Conservation (phyloP, 768 basidiomycete genomes). For the Kwoniella heveanensis region DNA sequence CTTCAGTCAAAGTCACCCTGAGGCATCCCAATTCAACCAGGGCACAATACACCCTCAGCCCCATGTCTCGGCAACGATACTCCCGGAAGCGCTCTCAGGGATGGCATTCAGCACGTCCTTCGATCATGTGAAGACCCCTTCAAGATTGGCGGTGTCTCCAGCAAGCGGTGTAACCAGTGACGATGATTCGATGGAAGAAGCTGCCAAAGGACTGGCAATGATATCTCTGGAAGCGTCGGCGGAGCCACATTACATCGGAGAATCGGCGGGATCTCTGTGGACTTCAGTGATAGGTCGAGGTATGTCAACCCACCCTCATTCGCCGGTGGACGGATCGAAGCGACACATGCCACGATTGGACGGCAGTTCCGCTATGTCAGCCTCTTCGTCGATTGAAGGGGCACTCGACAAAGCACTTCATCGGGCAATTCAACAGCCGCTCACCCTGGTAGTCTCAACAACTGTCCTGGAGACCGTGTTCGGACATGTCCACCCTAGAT, state of each 20-base stretch:
- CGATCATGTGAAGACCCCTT: slow-evolving; percentile 50
- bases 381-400: background rate
- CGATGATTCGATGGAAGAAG: slow-evolving; percentile 20
- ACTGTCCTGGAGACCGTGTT: slow-evolving; percentile 5
- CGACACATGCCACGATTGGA: background rate
- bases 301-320: slow-evolving; percentile 4
- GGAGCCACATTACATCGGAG: slow-evolving; percentile 37
- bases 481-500: slow-evolving; percentile 13
- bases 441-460: background rate
- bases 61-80: background rate
- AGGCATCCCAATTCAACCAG: background rate
- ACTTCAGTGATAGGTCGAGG: slow-evolving; percentile 16
- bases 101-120: slow-evolving; percentile 61
- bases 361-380: background rate
- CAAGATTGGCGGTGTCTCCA: background rate
- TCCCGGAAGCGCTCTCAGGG: background rate
- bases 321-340: background rate
- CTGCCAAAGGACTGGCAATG: slow-evolving; percentile 34
- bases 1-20: background rate
- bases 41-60: background rate
- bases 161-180: slow-evolving; percentile 7
- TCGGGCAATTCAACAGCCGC: slow-evolving; percentile 13
- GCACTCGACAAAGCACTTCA: background rate
- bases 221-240: slow-evolving; percentile 33
- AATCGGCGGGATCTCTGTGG: slow-evolving; percentile 29